Evolutionary conservation across 116 monocot species (phyloP).

Genomic region (Dioscorea cayenensis): DNA sequence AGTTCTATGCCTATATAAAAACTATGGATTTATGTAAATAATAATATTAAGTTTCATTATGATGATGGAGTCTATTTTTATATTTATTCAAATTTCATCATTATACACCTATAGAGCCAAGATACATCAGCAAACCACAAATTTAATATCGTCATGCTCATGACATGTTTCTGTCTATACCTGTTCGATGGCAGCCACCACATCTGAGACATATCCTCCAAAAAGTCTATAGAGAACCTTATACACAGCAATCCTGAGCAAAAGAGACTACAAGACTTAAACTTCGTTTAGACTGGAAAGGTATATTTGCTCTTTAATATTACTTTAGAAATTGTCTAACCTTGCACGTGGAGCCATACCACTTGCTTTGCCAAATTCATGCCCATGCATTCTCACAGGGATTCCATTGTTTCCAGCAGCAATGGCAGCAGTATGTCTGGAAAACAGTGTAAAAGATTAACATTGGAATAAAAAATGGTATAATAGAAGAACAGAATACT

Average conservation of each 20-base stretch:
- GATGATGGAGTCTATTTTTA: no score
- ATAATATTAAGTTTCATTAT: no score
- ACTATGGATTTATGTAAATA: no score
- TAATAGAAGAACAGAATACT: not conserved
- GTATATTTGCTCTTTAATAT: not conserved
- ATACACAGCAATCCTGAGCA: slow-evolving; percentile 59
- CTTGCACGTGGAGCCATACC: slow-evolving; percentile 80
- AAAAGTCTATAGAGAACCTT: slow-evolving; percentile 56
- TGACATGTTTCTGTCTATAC: slow-evolving; percentile 8
- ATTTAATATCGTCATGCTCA: not conserved
- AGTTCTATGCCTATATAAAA: no score
- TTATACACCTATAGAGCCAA: no score
- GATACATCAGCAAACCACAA: not conserved
- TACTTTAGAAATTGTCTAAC: slow-evolving; percentile 18
- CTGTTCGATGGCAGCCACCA: slow-evolving; percentile 80
- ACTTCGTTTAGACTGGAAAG: not conserved
- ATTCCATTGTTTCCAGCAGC: slow-evolving; percentile 70
- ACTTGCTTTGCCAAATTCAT: slow-evolving; percentile 74
- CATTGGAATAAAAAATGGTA: not conserved
- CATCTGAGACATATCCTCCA: slow-evolving; percentile 80
- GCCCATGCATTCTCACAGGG: slow-evolving; percentile 35
- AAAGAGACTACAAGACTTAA: not conserved
- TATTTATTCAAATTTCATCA: no score
- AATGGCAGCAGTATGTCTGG: slow-evolving; percentile 68
- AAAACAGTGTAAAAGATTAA: not conserved